Percentiles rank a stretch among this genome's conserved stretches.
Conservation (phyloP, 768 basidiomycete species). For the Leccinellum albellum region DNA sequence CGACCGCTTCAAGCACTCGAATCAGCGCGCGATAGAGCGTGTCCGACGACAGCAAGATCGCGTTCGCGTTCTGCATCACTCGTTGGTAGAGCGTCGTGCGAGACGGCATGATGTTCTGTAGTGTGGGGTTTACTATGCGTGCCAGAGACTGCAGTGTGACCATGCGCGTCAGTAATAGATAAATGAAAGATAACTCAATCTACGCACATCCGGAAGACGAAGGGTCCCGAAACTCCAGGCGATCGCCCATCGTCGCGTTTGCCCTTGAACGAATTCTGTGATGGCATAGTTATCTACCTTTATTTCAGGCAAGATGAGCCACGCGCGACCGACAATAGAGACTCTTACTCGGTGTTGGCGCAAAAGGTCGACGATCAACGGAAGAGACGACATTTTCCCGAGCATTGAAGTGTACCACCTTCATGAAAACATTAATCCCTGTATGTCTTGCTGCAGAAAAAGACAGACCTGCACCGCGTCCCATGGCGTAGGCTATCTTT, state of each 20-base stretch:
- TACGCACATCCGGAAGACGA: constrained; percentile 75
- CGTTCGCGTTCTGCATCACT: constrained; percentile 8
- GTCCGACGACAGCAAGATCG: constrained; percentile 3
- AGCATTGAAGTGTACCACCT: constrained; percentile 94
- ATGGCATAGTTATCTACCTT: constrained; percentile 87
- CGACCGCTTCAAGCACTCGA: constrained; percentile 34
- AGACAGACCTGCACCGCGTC: constrained; percentile 53
- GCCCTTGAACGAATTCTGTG: constrained; percentile 79
- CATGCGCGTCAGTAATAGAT: not conserved
- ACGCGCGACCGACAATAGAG: not conserved
- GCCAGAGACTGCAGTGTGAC: constrained; percentile 29
- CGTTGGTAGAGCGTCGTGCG: constrained; percentile 54
- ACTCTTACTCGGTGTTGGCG: constrained; percentile 40
- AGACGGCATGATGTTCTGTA: constrained; percentile 53
- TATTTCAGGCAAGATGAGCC: not conserved
- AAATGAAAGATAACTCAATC: not conserved
- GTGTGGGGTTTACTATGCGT: constrained; percentile 36
- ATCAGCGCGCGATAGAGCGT: constrained; percentile 21
- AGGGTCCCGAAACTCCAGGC: constrained; percentile 74
- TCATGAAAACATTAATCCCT: not conserved
- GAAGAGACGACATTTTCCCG: constrained; percentile 78
- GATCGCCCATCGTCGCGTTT: constrained; percentile 88
- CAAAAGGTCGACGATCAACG: constrained; percentile 54
- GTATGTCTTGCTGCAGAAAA: not conserved
- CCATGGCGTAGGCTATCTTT: constrained; percentile 56